Evolutionary conservation across 2,329 filamentous ascomycete genomes (phyloP), one percentile per base, ranked within the genome.

Genomic region (Beauveria sp.): DNA sequence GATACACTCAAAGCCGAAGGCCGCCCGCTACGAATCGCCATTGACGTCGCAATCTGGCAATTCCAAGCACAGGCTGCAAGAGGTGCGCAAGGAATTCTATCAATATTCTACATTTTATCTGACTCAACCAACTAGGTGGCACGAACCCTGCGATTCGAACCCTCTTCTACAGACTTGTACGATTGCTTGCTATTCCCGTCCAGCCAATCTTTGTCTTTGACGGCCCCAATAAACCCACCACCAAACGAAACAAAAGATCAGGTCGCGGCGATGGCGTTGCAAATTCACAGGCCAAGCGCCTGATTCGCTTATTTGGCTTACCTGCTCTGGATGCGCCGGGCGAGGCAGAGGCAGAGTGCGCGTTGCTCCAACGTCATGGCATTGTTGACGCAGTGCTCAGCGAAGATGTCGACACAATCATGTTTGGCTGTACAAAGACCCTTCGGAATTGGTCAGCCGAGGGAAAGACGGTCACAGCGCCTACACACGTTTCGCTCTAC

Each of bases 31-130:
- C 88, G 93, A 46, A 81, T 99, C 52, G 95, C 95, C 45, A 89
- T 99, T 66, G 95, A 99, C 72, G 89, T 96, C 67, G 91, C 92
- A 3, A 98, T 99, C 71, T 99, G 95, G 95, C 89, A 96, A 50
- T 98, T 96, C 70, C 95, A 99, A 70, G 88, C 88, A 14, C 92
- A 96, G 71, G 88, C 91, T 16, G 90, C 90, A 20, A 86, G 87
- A 77, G 91, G 85, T 83, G 69, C 38, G 68, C 20, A 34, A 26
- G 45, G 14, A 38, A 31, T 16, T 7, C 12, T 16, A 51, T 26
- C 26, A 16, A 7, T 10, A 14, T 31, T 20, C 18, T 58, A n/a
- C n/a, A 20, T 26, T 22, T 18, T 5, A n/a, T 18, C 38, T 48
- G 28, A 53, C 66, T 67, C 54, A 67, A 56, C 42, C 4, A 16